Conservation (phyloP, 768 basidiomycete genomes). For the Tephrocybe rancida region DNA sequence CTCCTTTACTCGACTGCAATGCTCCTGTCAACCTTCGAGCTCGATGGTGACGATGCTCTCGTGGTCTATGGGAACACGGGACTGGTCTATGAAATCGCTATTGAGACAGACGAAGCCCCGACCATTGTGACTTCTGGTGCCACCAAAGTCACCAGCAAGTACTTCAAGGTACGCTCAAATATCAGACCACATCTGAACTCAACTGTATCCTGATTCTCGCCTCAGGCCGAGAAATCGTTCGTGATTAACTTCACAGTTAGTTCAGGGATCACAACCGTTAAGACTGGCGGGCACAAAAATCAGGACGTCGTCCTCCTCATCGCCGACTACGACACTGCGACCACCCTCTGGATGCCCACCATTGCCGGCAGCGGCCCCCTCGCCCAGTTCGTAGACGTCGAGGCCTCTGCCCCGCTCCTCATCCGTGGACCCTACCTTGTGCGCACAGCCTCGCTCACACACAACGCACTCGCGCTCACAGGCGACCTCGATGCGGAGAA, state of each 20-base stretch:
- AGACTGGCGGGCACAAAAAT: background rate
- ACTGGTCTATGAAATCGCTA: constrained; percentile 15
- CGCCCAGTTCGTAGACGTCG: constrained; percentile 12
- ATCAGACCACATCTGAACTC: background rate
- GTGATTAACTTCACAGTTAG: constrained; percentile 10
- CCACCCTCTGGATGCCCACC: constrained; percentile 18
- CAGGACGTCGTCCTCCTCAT: constrained; percentile 11
- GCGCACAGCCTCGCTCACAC: constrained; percentile 10
- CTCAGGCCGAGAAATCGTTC: constrained; percentile 7
- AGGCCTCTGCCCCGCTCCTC: constrained; percentile 14
- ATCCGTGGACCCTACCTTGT: constrained; percentile 15
- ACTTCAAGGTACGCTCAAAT: constrained; percentile 2
- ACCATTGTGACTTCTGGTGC: constrained; percentile 2
- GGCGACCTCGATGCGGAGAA: constrained; percentile 7
- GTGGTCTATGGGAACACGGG: constrained; percentile 16
- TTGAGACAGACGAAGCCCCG: constrained; percentile 6
- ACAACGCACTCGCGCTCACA: constrained; percentile 10
- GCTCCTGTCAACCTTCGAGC: constrained; percentile 15
- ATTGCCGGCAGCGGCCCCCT: constrained; percentile 14
- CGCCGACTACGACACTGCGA: constrained; percentile 17
- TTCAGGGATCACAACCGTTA: constrained; percentile 12
- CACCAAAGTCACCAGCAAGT: constrained; percentile 12
- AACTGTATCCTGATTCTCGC: background rate
- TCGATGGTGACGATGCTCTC: constrained; percentile 14
- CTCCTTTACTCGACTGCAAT: constrained; percentile 18